Percentiles rank a stretch among this genome's conserved stretches.
phyloP scores from a whole-genome alignment of 306 rosid species.

The Pterocarpus macrocarpus region DNA sequence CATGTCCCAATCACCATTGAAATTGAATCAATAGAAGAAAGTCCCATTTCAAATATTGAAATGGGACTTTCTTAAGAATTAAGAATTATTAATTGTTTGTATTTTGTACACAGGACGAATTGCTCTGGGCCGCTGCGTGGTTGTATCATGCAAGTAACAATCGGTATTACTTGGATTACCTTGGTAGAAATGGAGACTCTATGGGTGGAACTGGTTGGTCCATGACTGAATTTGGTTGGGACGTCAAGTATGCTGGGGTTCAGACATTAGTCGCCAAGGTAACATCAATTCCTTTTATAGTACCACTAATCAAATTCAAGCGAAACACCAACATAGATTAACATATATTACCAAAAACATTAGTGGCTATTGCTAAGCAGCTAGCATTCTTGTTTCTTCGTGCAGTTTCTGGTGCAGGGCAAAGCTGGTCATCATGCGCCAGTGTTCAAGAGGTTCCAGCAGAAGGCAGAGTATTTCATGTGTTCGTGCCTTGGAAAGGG shows the following conservation, averaged over 20 bases:
- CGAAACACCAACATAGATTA: too few species aligned
- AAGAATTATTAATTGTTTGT: constrained; percentile 18
- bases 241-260: constrained; percentile 90
- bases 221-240: constrained; percentile 97
- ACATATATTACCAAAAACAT: too few species aligned
- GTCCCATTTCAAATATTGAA: background rate
- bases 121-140: constrained; percentile 99
- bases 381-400: constrained; percentile 1
- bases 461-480: constrained; percentile 85
- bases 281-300: background rate
- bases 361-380: background rate
- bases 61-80: too few species aligned
- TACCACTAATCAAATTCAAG: too few species aligned
- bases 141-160: constrained; percentile 86
- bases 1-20: background rate
- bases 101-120: constrained; percentile 71
- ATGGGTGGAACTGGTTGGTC: constrained; percentile 97
- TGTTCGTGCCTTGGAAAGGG: constrained; percentile 87
- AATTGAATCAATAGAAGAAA: background rate
- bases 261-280: constrained; percentile 93
- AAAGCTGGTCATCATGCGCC: constrained; percentile 75
- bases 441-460: constrained; percentile 70
- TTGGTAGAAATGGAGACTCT: constrained; percentile 80
- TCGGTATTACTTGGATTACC: constrained; percentile 80
- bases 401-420: constrained; percentile 89